Evolutionary conservation across 73 alveolate species (phyloP).

Genomic region (Blepharisma stoltei): DNA sequence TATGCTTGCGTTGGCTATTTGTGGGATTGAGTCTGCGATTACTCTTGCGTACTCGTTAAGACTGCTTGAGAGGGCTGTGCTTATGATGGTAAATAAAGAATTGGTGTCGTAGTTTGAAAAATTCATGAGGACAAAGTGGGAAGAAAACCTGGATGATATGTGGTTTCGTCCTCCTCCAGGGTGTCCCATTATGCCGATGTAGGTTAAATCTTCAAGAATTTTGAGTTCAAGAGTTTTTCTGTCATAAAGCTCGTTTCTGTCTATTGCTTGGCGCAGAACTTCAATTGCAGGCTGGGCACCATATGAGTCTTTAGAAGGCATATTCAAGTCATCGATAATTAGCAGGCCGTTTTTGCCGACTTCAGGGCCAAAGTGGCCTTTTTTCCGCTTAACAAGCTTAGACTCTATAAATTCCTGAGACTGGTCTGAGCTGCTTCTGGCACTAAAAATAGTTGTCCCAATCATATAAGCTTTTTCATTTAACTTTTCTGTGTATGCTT

Average conservation of each 20-base stretch:
- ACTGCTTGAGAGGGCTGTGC: conserved; percentile 78
- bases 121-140: conserved; percentile 81
- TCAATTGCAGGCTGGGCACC: conserved; percentile 99
- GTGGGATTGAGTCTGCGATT: conserved; percentile 53
- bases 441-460: not conserved
- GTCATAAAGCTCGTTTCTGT: conserved; percentile 91
- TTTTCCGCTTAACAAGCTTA: conserved; percentile 65
- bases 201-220: conserved; percentile 74
- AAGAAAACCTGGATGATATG: conserved; percentile 61
- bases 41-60: conserved; percentile 74
- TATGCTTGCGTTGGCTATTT: conserved; percentile 68
- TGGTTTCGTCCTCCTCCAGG: conserved; percentile 91
- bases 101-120: conserved; percentile 74
- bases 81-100: conserved; percentile 73
- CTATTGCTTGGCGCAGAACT: conserved; percentile 89
- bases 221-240: conserved; percentile 74
- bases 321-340: conserved; percentile 95
- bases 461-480: not conserved
- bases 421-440: conserved; percentile 25
- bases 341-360: conserved; percentile 85
- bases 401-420: conserved; percentile 55
- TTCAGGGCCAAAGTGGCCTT: conserved; percentile 89
- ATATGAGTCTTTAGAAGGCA: conserved; percentile 94
- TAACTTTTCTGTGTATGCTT: too few relatives aligned
- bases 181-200: conserved; percentile 93